Conservation (phyloP, 768 basidiomycete species). For the Trametes sanguinea region DNA sequence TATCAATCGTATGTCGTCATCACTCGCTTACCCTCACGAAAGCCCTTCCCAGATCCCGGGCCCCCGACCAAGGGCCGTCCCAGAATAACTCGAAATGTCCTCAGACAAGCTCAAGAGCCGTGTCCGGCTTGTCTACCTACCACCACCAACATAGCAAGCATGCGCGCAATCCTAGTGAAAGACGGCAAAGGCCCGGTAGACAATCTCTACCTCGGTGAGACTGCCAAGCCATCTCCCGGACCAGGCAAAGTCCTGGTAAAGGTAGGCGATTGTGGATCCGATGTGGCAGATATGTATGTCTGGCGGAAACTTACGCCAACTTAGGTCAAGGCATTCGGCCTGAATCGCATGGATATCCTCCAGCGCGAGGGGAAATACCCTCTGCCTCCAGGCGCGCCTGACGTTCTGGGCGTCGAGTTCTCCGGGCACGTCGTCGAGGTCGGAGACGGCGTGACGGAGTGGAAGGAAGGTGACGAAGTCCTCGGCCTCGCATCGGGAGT, state of each 20-base stretch:
- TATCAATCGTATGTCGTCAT: no score
- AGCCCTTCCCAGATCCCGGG: no score
- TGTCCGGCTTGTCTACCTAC: background rate
- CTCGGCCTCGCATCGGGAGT: constrained; percentile 83
- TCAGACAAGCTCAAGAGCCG: no score
- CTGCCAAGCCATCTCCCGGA: constrained; percentile 57
- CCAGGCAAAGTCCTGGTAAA: constrained; percentile 77
- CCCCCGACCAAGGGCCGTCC: no score
- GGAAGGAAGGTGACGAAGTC: constrained; percentile 76
- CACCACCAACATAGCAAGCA: constrained; percentile 32
- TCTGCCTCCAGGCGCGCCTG: constrained; percentile 70
- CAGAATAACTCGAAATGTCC: no score
- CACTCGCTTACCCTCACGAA: no score
- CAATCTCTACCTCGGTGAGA: constrained; percentile 76
- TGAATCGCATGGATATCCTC: constrained; percentile 83
- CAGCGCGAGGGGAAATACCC: constrained; percentile 79
- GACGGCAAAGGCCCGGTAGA: constrained; percentile 74
- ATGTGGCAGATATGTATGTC: background rate
- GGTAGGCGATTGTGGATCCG: constrained; percentile 39
- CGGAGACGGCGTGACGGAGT: constrained; percentile 38
- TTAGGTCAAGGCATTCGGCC: constrained; percentile 80
- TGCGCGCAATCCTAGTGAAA: constrained; percentile 82
- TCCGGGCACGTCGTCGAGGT: constrained; percentile 58
- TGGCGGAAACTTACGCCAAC: background rate
- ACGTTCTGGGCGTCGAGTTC: constrained; percentile 87